Evolutionary conservation across 257 asterid species (phyloP), one percentile per base, ranked within the genome.

Genomic region (Solanum dulcamara): DNA sequence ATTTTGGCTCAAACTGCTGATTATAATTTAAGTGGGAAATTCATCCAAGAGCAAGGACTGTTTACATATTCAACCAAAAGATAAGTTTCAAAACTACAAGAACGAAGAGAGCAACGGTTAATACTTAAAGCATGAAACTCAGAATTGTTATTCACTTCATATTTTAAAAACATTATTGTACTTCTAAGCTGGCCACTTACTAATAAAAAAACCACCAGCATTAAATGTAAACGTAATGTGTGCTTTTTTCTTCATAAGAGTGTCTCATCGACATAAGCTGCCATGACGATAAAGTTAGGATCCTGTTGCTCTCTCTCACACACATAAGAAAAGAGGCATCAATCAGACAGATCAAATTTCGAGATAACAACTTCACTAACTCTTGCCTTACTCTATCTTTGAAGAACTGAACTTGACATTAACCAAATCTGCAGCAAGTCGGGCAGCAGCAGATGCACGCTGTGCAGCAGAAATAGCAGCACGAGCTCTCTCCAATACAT

Each of bases 401-500:
- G 71, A 51, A 3, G 89, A 50, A 70, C 87, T 83, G 33, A 87
- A 86, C 77, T 89, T 89, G 55, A 84, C 70, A 83, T 95, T 93
- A 46, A 91, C 97, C 86, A 96, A 83, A 87, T 90, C 91, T 83
- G 96, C 94, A 66, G 99, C 99, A 62, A 96, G 93, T 48, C 95
- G 97, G 11, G 99, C 99, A 88, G 98, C 92, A 86, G 97, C 91
- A 13, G 99, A 92, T 83, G 99, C 98, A n/a, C 92, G 98, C 18
- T 96, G 95, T 40, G 98, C 99, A 30, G 98, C 96, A 81, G 93
- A 92, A 86, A 96, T 92, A 60, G 99, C 98, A 87, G 89, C 85
- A 9, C 93, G 95, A 84, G 98, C 99, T 89, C 84, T 90, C 89
- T 90, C 92, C 87, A 95, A 38, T 22, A 81, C 94, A 75, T 93